Conservation (phyloP, 106 monocot species). For the Posidonia australis region DNA sequence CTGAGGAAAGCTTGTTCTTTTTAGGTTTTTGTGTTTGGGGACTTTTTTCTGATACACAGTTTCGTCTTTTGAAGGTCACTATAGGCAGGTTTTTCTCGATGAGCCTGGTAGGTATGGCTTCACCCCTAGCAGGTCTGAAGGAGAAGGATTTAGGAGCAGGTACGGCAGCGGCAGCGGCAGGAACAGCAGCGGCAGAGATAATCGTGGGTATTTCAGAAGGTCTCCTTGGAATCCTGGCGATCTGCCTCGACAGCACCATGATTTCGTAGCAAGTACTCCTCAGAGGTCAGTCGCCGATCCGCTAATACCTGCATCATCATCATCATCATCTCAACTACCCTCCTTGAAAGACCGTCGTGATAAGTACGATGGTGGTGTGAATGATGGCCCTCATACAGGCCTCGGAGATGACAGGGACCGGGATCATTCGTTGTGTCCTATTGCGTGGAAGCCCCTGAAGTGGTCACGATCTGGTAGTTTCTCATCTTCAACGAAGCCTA, state of each 20-base stretch:
- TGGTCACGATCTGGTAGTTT: constrained; percentile 48
- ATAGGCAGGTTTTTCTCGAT: constrained; percentile 44
- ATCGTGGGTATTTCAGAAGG: constrained; percentile 34
- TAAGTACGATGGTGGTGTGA: constrained; percentile 16
- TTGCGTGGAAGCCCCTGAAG: constrained; percentile 40
- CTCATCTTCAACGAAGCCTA: constrained; percentile 40
- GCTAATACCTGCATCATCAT: constrained; percentile 14
- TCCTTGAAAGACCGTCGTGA: constrained; percentile 25
- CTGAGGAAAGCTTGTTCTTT: not conserved
- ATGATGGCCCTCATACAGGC: constrained; percentile 33
- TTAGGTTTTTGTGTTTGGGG: not conserved
- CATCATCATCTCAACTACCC: constrained; percentile 10
- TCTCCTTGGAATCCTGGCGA: constrained; percentile 39
- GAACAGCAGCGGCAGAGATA: constrained; percentile 19
- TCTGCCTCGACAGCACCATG: constrained; percentile 15
- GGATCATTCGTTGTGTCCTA: constrained; percentile 36
- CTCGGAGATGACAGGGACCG: constrained; percentile 18
- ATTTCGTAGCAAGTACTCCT: constrained; percentile 6
- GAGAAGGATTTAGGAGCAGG: constrained; percentile 36
- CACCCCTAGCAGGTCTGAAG: constrained; percentile 51
- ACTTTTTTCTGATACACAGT: not conserved
- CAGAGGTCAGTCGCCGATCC: constrained; percentile 62
- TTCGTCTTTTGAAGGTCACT: constrained; percentile 33
- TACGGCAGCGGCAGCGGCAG: constrained; percentile 25
- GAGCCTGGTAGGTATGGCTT: constrained; percentile 31